Evolutionary conservation across 2,329 filamentous ascomycete species (phyloP).

Genomic region (Sporothrix inflata): DNA sequence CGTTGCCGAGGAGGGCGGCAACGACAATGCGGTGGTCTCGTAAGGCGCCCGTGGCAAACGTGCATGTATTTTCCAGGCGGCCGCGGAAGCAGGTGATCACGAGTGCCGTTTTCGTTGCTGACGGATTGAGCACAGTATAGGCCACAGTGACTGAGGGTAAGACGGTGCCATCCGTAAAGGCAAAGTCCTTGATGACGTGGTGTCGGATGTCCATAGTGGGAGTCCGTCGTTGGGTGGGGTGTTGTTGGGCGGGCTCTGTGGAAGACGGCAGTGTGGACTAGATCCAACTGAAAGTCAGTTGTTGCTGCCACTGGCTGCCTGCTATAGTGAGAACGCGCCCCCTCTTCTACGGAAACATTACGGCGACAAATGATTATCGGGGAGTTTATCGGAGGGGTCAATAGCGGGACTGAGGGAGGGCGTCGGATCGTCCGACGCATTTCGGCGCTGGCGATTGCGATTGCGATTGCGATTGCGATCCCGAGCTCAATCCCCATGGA

Average conservation of each 20-base stretch:
- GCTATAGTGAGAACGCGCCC: background rate
- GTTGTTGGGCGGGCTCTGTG: background rate
- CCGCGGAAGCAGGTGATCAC: slow-evolving; percentile 32
- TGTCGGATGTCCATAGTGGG: slow-evolving; percentile 2
- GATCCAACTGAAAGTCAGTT: background rate
- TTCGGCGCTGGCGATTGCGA: background rate
- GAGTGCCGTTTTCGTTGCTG: slow-evolving; percentile 25
- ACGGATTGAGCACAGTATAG: slow-evolving; percentile 27
- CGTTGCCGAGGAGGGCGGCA: slow-evolving; percentile 56
- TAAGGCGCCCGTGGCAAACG: slow-evolving; percentile 27
- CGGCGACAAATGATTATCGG: background rate
- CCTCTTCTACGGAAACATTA: background rate
- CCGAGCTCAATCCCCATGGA: background rate
- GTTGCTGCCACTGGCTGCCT: background rate
- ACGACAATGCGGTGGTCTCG: slow-evolving; percentile 53
- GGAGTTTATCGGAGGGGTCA: background rate
- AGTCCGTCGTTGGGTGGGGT: background rate
- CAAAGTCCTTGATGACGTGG: slow-evolving; percentile 21
- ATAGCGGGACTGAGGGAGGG: background rate
- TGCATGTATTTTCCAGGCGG: slow-evolving; percentile 26
- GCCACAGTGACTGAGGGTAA: slow-evolving; percentile 30
- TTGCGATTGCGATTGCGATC: too few relatives aligned
- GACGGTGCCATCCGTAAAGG: slow-evolving; percentile 26
- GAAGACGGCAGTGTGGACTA: background rate
- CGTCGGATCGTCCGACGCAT: background rate